A percentile compares a stretch with the other conserved stretches of the same genome.
Conservation (phyloP, 2,329 filamentous ascomycete species). For the Aotearoamyces nothofagi region DNA sequence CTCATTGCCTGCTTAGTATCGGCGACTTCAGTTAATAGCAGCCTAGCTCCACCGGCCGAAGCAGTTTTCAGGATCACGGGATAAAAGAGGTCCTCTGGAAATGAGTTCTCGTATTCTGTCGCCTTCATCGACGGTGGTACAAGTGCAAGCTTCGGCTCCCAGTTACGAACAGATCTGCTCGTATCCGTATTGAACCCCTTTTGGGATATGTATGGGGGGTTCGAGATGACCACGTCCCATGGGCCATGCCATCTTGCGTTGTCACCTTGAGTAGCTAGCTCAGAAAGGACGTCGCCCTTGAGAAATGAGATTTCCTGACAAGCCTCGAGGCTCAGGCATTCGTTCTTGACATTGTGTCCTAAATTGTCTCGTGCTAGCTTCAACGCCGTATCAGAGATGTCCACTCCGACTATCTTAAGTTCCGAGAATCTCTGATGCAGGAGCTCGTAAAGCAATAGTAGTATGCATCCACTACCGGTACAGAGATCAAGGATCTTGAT, state of each 20-base stretch:
- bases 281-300: slow-evolving; percentile 32
- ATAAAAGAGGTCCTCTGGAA: slow-evolving; percentile 47
- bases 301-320: slow-evolving; percentile 25
- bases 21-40: slow-evolving; percentile 57
- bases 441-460: slow-evolving; percentile 56
- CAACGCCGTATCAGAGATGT: slow-evolving; percentile 54
- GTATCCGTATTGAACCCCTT: slow-evolving; percentile 45
- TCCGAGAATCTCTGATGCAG: slow-evolving; percentile 26
- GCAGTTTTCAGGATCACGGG: slow-evolving; percentile 44
- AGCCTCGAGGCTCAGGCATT: slow-evolving; percentile 14
- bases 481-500: slow-evolving; percentile 71
- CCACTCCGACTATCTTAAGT: slow-evolving; percentile 54
- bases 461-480: slow-evolving; percentile 82
- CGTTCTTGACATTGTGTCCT: slow-evolving; percentile 27
- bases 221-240: slow-evolving; percentile 53
- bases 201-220: slow-evolving; percentile 78
- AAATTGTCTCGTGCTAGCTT: slow-evolving; percentile 51
- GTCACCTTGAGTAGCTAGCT: slow-evolving; percentile 10
- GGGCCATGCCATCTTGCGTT: neutral
- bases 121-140: slow-evolving; percentile 34
- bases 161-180: slow-evolving; percentile 59
- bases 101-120: slow-evolving; percentile 1
- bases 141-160: slow-evolving; percentile 68
- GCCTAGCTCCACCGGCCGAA: slow-evolving; percentile 28
- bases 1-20: slow-evolving; percentile 51